Percentiles rank a stretch among this genome's conserved stretches.
These are phyloP conservation scores for Shiraia sp. DNA, from an alignment of 2,329 filamentous ascomycete species.

Conservation along the genomic window DNA sequence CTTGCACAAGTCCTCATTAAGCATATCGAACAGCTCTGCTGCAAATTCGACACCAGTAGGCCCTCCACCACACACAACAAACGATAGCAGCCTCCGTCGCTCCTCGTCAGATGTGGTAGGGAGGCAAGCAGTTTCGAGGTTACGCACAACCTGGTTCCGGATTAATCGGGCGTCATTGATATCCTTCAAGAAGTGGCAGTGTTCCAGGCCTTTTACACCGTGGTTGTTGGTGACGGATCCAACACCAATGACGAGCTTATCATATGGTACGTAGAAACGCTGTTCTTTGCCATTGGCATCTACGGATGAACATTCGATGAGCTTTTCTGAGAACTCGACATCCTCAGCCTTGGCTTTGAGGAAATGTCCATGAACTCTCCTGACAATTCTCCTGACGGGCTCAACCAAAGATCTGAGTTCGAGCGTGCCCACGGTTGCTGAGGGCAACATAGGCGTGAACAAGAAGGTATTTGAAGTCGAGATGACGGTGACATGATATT, in stretches of 20 bases:
- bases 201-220: slow-evolving; percentile 89
- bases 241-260: slow-evolving; percentile 91
- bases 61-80: slow-evolving; percentile 93
- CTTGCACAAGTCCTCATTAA: slow-evolving; percentile 85
- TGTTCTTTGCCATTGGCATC: slow-evolving; percentile 72
- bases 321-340: slow-evolving; percentile 86
- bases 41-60: slow-evolving; percentile 98
- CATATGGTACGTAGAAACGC: slow-evolving; percentile 93
- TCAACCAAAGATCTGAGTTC: slow-evolving; percentile 91
- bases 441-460: slow-evolving; percentile 97
- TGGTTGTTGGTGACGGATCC: slow-evolving; percentile 93
- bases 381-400: slow-evolving; percentile 83
- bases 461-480: slow-evolving; percentile 96
- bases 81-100: slow-evolving; percentile 83
- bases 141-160: slow-evolving; percentile 83
- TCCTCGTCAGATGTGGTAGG: slow-evolving; percentile 90
- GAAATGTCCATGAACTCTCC: slow-evolving; percentile 81
- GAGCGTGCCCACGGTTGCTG: slow-evolving; percentile 92
- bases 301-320: slow-evolving; percentile 81
- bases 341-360: slow-evolving; percentile 84
- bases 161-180: slow-evolving; percentile 91
- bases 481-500: slow-evolving; percentile 95
- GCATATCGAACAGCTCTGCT: slow-evolving; percentile 90
- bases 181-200: slow-evolving; percentile 94
- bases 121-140: slow-evolving; percentile 88